These are phyloP conservation scores for Penicillium sp. DNA, from an alignment of 2,329 filamentous ascomycete genomes.

Conservation along the genomic window DNA sequence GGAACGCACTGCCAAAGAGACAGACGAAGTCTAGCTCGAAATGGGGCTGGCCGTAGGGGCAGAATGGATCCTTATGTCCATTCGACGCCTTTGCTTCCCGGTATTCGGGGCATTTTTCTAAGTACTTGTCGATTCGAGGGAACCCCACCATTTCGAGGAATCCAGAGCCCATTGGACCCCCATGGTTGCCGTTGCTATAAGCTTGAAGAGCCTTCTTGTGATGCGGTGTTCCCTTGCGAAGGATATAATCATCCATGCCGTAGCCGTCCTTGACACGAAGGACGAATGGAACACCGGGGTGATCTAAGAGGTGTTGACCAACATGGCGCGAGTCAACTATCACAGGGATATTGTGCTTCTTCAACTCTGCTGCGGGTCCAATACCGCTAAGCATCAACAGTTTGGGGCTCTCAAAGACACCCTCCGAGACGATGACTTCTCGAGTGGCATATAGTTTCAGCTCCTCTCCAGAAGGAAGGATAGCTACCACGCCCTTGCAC, in stretches of 20 bases:
- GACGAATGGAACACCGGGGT: constrained; percentile 43
- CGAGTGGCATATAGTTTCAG: constrained; percentile 50
- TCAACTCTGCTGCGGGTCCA: constrained; percentile 37
- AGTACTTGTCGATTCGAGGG: constrained; percentile 57
- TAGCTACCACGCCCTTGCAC: constrained; percentile 50
- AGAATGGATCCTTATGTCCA: constrained; percentile 53
- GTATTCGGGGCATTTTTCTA: constrained; percentile 54
- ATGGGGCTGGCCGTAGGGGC: constrained; percentile 58
- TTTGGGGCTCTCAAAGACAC: constrained; percentile 55
- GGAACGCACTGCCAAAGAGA: constrained; percentile 56
- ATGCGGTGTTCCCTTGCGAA: constrained; percentile 38
- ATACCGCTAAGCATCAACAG: constrained; percentile 52
- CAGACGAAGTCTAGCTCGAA: constrained; percentile 64
- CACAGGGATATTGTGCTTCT: constrained; percentile 28
- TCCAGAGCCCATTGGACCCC: constrained; percentile 43
- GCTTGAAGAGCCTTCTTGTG: constrained; percentile 30
- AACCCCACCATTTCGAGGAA: constrained; percentile 58
- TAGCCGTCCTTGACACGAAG: constrained; percentile 45
- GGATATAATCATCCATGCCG: constrained; percentile 38
- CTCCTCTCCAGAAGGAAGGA: constrained; percentile 43
- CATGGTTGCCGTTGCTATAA: constrained; percentile 40
- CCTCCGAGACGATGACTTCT: constrained; percentile 52
- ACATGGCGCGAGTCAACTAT: constrained; percentile 31
- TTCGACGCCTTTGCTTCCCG: constrained; percentile 43
- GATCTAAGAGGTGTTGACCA: constrained; percentile 34